Conservation (phyloP, 2,329 filamentous ascomycete species). For the Penicillium sp. region DNA sequence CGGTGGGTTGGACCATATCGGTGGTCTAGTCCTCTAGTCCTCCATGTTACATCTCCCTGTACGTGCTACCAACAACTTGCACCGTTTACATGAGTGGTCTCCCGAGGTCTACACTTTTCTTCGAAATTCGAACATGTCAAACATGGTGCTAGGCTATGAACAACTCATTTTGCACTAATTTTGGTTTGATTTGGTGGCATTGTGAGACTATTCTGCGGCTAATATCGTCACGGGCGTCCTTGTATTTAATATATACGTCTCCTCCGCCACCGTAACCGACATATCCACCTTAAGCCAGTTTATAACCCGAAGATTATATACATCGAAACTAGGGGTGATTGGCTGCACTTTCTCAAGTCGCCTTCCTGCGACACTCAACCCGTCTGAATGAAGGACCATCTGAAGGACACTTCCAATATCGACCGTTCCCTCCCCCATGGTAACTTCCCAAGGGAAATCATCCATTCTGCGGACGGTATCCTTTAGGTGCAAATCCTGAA, state of each 20-base stretch:
- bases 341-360: neutral
- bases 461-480: neutral
- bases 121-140: neutral
- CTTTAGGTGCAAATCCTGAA: neutral
- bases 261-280: neutral
- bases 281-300: neutral
- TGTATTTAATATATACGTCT: neutral
- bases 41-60: neutral
- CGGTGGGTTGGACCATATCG: neutral
- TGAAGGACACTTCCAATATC: constrained; percentile 3
- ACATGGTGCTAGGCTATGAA: neutral
- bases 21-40: neutral
- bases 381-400: neutral
- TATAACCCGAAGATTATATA: neutral
- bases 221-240: neutral
- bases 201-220: neutral
- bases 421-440: neutral
- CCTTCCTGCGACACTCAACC: neutral
- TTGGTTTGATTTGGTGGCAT: neutral
- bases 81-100: neutral
- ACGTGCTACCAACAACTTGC: neutral
- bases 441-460: neutral
- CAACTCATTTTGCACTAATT: neutral
- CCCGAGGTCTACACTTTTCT: neutral
- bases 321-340: constrained; percentile 1